Evolutionary conservation across 495 filamentous ascomycete species (phyloP).

Genomic region (Parachaetomium inaequale): DNA sequence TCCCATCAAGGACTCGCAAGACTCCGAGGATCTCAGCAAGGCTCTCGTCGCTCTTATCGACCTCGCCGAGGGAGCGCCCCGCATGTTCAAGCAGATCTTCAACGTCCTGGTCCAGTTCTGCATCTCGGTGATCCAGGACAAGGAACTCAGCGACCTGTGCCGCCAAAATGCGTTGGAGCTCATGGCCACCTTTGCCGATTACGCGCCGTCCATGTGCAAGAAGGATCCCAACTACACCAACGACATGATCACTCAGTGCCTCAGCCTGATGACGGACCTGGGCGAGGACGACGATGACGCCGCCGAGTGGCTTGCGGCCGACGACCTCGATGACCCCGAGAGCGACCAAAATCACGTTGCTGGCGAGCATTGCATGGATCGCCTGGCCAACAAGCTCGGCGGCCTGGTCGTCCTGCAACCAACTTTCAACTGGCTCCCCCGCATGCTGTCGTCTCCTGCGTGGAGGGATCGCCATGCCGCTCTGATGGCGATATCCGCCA

Average conservation of each 20-base stretch:
- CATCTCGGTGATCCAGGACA: constrained; percentile 89
- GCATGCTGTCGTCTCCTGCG: constrained; percentile 92
- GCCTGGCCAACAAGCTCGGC: constrained; percentile 94
- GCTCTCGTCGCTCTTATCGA: constrained; percentile 89
- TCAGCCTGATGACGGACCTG: constrained; percentile 99
- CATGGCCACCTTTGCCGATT: constrained; percentile 98
- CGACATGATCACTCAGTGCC: constrained; percentile 97
- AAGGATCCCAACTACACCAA: constrained; percentile 85
- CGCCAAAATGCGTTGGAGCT: constrained; percentile 94
- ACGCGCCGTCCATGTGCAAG: constrained; percentile 85
- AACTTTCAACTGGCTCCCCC: constrained; percentile 94
- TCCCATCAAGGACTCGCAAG: constrained; percentile 82
- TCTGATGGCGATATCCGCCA: constrained; percentile 98
- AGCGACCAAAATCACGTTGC: constrained; percentile 97
- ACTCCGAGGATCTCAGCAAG: constrained; percentile 84
- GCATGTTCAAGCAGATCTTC: constrained; percentile 95
- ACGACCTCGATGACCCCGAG: constrained; percentile 94
- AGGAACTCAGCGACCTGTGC: constrained; percentile 83
- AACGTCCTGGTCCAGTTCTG: constrained; percentile 87
- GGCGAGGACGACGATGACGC: constrained; percentile 94
- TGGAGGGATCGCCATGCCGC: constrained; percentile 98
- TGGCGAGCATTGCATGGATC: constrained; percentile 98
- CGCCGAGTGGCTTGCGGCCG: constrained; percentile 84
- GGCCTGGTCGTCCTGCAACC: constrained; percentile 80
- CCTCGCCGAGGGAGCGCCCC: constrained; percentile 81